Conservation (phyloP, 192 early-diverging fungal species). For the Coemansia sp. region DNA sequence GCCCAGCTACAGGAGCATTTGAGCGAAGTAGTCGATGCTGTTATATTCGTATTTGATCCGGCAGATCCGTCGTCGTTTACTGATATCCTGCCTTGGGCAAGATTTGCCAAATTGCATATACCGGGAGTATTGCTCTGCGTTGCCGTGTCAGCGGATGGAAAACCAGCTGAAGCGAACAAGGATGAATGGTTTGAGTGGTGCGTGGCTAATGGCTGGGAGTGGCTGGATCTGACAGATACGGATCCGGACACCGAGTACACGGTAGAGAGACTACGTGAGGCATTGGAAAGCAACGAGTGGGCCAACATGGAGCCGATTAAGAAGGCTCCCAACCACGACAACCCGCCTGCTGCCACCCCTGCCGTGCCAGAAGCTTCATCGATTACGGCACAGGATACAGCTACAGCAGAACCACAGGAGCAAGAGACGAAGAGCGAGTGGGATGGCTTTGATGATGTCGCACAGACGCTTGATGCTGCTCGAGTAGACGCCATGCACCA, state of each 20-base stretch:
- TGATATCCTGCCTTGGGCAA: constrained; percentile 51
- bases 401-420: not conserved
- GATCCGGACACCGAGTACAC: constrained; percentile 47
- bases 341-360: not conserved
- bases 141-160: not conserved
- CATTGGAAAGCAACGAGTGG: constrained; percentile 48
- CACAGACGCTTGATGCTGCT: constrained; percentile 10
- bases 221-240: constrained; percentile 49
- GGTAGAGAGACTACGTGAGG: constrained; percentile 35
- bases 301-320: constrained; percentile 20
- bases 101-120: constrained; percentile 18
- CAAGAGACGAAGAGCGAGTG: constrained; percentile 28
- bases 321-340: not conserved
- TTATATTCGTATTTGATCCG: constrained; percentile 46
- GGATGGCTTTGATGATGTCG: constrained; percentile 35
- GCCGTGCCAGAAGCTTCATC: not conserved
- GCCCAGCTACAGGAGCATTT: constrained; percentile 34
- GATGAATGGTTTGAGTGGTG: constrained; percentile 49
- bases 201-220: constrained; percentile 45
- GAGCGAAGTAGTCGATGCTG: constrained; percentile 42
- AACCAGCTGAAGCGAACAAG: not conserved
- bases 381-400: not conserved
- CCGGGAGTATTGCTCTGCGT: constrained; percentile 43
- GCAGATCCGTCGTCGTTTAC: constrained; percentile 20
- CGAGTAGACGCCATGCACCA: constrained; percentile 27